Conservation (phyloP, 176 grass and related monocot species). For the Rhynchospora breviuscula region DNA sequence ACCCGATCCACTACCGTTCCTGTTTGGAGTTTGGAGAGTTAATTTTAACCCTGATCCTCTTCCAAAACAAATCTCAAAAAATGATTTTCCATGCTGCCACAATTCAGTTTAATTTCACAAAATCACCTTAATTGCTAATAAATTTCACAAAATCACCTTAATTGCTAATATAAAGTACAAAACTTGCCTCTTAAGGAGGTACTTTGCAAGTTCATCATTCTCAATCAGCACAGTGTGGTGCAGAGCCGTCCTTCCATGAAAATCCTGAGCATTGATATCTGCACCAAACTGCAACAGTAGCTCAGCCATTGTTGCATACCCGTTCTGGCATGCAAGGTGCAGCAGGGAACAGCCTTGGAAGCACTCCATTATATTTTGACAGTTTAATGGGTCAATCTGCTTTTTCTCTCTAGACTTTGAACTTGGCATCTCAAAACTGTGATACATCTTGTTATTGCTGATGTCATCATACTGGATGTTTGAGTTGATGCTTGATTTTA, state of each 20-base stretch:
- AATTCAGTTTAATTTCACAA: conserved; percentile 6
- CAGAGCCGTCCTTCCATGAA: conserved; percentile 62
- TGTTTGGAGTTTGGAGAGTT: background rate
- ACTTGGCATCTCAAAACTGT: background rate
- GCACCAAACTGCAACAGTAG: conserved; percentile 89
- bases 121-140: background rate
- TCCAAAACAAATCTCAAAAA: background rate
- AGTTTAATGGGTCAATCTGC: conserved; percentile 12
- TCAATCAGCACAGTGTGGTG: conserved; percentile 83
- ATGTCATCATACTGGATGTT: conserved; percentile 31
- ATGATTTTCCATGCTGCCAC: background rate
- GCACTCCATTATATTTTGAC: conserved; percentile 32
- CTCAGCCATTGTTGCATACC: conserved; percentile 84
- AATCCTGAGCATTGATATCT: conserved; percentile 72
- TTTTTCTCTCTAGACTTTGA: conserved; percentile 29
- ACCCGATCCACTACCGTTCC: background rate
- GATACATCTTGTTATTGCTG: background rate
- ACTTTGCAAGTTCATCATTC: conserved; percentile 62
- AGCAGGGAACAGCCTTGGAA: conserved; percentile 86
- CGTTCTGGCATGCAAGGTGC: conserved; percentile 79
- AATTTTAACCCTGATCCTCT: background rate
- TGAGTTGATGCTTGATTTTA: conserved; percentile 32
- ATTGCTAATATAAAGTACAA: background rate
- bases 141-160: too few species aligned
- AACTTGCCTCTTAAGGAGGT: conserved; percentile 77